phyloP scores from a whole-genome alignment of 2,329 filamentous ascomycete genomes.

The Didymosphaeria variabile region DNA sequence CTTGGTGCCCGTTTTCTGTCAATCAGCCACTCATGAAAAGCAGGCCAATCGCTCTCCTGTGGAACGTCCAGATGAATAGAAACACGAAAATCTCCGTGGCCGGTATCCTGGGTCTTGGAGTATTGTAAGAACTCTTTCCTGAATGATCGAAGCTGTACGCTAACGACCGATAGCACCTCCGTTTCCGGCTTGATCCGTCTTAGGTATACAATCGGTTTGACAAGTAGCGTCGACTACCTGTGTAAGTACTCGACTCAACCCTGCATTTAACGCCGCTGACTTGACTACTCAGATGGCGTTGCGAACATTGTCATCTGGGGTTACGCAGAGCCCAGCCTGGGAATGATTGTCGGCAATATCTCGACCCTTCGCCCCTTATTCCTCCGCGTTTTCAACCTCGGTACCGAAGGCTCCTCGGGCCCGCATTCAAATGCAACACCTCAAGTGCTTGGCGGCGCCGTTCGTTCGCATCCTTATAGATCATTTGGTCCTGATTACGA shows the following conservation, averaged over 20 bases:
- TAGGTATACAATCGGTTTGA: conserved; percentile 48
- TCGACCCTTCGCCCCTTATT: conserved; percentile 47
- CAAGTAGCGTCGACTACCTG: conserved; percentile 42
- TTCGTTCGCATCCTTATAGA: conserved; percentile 19
- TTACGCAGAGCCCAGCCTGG: conserved; percentile 48
- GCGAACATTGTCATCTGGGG: conserved; percentile 50
- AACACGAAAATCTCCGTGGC: conserved; percentile 38
- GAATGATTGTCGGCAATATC: conserved; percentile 46
- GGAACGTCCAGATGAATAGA: conserved; percentile 37
- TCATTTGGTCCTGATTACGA: conserved; percentile 20
- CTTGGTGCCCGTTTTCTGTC: neutral
- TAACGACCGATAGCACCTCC: conserved; percentile 23
- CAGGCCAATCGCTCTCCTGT: conserved; percentile 35
- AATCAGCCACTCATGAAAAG: neutral
- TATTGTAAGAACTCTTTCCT: conserved; percentile 26
- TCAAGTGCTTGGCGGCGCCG: conserved; percentile 1
- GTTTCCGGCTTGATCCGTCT: conserved; percentile 46
- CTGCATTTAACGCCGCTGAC: neutral
- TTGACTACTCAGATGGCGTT: conserved; percentile 29
- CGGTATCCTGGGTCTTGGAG: conserved; percentile 31
- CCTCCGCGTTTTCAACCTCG: conserved; percentile 31
- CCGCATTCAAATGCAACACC: conserved; percentile 12
- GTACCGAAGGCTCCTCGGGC: conserved; percentile 15
- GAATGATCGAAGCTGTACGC: neutral
- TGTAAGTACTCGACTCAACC: conserved; percentile 18